Evolutionary conservation across 805 yeast species (phyloP).

Genomic region (Candida mattraensis): DNA sequence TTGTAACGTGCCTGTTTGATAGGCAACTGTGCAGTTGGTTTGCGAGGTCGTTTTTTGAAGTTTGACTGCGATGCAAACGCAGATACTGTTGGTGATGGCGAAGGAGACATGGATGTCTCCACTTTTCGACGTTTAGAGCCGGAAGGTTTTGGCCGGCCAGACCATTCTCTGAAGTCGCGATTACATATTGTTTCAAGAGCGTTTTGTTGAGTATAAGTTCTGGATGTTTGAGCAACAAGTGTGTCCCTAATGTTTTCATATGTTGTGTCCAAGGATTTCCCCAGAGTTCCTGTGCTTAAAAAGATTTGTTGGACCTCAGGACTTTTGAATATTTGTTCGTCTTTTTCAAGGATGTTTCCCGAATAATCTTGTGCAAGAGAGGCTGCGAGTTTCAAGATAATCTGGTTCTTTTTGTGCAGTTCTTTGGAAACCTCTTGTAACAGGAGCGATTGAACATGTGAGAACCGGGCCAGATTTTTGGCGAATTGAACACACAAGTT

Average conservation of each 20-base stretch:
- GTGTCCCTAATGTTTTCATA: constrained; percentile 6
- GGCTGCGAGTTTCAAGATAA: constrained; percentile 23
- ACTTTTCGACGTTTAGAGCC: constrained; percentile 3
- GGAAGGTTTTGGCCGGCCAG: not conserved
- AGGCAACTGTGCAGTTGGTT: constrained; percentile 6
- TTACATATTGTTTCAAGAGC: constrained; percentile 4
- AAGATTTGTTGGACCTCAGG: constrained; percentile 18
- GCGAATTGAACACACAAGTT: constrained; percentile 3
- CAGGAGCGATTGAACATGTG: constrained; percentile 14
- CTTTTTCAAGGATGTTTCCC: constrained; percentile 16
- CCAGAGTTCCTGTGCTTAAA: constrained; percentile 16
- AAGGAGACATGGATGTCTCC: too few relatives aligned
- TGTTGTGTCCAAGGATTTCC: constrained; percentile 14
- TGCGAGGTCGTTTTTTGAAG: constrained; percentile 8
- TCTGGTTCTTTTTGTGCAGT: constrained; percentile 21
- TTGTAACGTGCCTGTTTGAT: constrained; percentile 12
- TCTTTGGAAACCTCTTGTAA: constrained; percentile 14
- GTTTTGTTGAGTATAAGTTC: not conserved
- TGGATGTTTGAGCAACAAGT: constrained; percentile 1
- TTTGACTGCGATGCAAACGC: constrained; percentile 5
- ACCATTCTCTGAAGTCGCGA: not conserved
- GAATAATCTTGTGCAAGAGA: constrained; percentile 23
- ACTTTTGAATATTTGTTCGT: constrained; percentile 20
- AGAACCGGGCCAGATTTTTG: constrained; percentile 8
- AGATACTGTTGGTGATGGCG: not conserved